Evolutionary conservation across 768 basidiomycete genomes (phyloP), one percentile per base, ranked within the genome.

Genomic region (Hirschioporus abietinus): DNA sequence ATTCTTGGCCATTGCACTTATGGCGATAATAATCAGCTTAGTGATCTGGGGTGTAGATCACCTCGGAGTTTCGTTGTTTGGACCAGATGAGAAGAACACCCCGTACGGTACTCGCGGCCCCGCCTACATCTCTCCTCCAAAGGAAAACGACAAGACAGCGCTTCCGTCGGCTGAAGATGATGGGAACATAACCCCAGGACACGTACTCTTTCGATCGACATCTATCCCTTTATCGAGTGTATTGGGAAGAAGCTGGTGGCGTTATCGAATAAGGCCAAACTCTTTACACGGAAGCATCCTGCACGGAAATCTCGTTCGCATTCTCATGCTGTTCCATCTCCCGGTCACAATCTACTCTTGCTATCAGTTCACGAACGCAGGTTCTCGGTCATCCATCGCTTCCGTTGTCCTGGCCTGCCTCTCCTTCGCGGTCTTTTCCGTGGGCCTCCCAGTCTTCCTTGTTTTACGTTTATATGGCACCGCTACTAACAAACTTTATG

Each of bases 331-430:
- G 35, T 99, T 99, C 79, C 96, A 99, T 77, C 86, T 98, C 23
- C 96, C 96, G 7, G 84, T 99, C 67, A 96, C 95, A 36, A 86
- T 94, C 64, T 96, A 96, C 77, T 92, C 95, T 2, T 88, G 86
- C 68, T 98, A 94, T 76, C 89, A 95, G 73, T 89, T 95, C 83
- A 85, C 87, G 12, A 76, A 88, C 35, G 81, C 84, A 20, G 80
- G 79, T 7, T 74, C 80, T 1, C 76, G 81, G 1, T 83, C 86
- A 0, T 83, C 87, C 1, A 71, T 84, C 26, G 78, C 85, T 4
- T 88, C 92, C 26, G 84, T 91, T 63, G 87, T 87, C 24, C 87
- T 99, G 58, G 95, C 94, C 6, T 91, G 84, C 7, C 72, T 98
- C 63, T 88, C 92, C 0, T 94, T 99, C 72, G 80, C 87, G 35